Conservation (phyloP, 1,139 yeast genomes). For the Blastobotrys illinoisensis region DNA sequence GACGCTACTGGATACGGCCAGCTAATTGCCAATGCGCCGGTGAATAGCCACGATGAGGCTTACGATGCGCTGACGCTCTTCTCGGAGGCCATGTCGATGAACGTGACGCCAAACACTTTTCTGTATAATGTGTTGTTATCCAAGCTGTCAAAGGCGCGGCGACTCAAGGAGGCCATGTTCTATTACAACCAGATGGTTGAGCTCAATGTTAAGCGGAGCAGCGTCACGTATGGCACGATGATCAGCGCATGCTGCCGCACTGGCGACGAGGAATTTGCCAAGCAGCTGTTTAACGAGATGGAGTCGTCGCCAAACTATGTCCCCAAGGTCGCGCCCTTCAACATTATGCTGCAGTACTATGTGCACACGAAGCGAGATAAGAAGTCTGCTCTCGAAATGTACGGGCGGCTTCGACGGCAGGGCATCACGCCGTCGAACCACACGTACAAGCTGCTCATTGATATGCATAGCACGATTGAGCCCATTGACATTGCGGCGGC, state of each 20-base stretch:
- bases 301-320: conserved; percentile 29
- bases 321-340: conserved; percentile 37
- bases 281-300: conserved; percentile 34
- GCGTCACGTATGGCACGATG: conserved; percentile 39
- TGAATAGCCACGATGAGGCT: conserved; percentile 29
- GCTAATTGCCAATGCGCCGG: conserved; percentile 28
- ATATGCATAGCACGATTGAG: conserved; percentile 32
- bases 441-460: conserved; percentile 39
- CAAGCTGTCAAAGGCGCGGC: conserved; percentile 35
- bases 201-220: conserved; percentile 26
- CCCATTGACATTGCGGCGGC: conserved; percentile 35
- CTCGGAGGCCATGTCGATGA: conserved; percentile 32
- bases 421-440: conserved; percentile 34
- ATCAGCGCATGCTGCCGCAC: conserved; percentile 38
- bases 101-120: conserved; percentile 31
- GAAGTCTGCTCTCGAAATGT: conserved; percentile 30
- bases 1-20: conserved; percentile 36
- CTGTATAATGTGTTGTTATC: conserved; percentile 37
- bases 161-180: conserved; percentile 31
- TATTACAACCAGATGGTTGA: conserved; percentile 33
- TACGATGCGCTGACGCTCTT: conserved; percentile 32
- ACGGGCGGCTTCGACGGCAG: conserved; percentile 26
- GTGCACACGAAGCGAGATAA: conserved; percentile 34
- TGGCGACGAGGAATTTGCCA: conserved; percentile 34
- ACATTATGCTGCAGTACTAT: conserved; percentile 37